Conservation (phyloP, 2,329 filamentous ascomycete species). For the Venturia pyrina region DNA sequence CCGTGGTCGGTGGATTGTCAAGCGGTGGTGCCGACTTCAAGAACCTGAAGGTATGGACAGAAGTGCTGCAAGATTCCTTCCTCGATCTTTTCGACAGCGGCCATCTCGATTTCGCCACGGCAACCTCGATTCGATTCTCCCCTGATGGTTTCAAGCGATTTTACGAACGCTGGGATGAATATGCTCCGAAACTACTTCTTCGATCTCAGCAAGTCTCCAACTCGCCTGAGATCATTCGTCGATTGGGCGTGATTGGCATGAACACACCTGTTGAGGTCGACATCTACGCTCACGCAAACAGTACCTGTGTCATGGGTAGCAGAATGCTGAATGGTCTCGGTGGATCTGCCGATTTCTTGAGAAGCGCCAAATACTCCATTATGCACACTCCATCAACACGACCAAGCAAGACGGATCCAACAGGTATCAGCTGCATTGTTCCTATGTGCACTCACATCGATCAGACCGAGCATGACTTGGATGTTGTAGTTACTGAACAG, state of each 20-base stretch:
- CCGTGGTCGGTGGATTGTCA: slow-evolving; percentile 73
- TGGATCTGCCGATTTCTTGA: slow-evolving; percentile 72
- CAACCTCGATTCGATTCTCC: slow-evolving; percentile 82
- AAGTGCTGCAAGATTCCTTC: slow-evolving; percentile 88
- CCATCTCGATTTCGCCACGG: slow-evolving; percentile 79
- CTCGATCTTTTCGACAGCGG: slow-evolving; percentile 85
- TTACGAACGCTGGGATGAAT: slow-evolving; percentile 74
- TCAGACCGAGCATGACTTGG: slow-evolving; percentile 86
- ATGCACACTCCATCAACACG: slow-evolving; percentile 85
- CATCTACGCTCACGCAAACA: slow-evolving; percentile 90
- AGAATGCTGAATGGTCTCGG: slow-evolving; percentile 83
- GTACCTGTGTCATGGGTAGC: slow-evolving; percentile 77
- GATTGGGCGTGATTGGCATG: slow-evolving; percentile 84
- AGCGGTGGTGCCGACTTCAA: slow-evolving; percentile 64
- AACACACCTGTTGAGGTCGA: slow-evolving; percentile 92
- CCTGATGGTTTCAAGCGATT: slow-evolving; percentile 86
- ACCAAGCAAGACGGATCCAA: slow-evolving; percentile 71
- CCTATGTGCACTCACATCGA: slow-evolving; percentile 89
- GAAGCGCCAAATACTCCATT: slow-evolving; percentile 72
- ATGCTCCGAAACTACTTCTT: slow-evolving; percentile 72
- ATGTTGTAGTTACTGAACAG: slow-evolving; percentile 71
- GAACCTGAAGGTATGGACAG: slow-evolving; percentile 86
- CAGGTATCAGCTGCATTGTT: slow-evolving; percentile 78
- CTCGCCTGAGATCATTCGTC: slow-evolving; percentile 80
- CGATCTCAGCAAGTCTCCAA: slow-evolving; percentile 84